Conservation (phyloP, 257 asterid species). For the Solanum virginianum region DNA sequence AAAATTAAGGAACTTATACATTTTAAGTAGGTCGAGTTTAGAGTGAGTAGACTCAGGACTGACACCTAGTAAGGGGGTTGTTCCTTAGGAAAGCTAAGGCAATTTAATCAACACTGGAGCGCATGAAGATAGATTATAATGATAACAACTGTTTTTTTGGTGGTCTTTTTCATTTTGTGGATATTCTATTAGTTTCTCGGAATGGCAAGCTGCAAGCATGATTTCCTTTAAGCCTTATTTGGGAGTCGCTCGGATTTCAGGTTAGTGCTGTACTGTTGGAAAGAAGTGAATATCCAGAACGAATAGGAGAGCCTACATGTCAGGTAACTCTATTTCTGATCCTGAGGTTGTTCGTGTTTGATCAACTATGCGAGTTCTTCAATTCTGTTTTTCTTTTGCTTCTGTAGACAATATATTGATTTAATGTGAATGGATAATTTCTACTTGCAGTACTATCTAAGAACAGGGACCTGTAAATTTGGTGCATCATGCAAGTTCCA, state of each 20-base stretch:
- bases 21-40: not conserved
- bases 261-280: slow-evolving; percentile 29
- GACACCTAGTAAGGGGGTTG: not conserved
- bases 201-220: not conserved
- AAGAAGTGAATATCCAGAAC: slow-evolving; percentile 60
- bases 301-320: slow-evolving; percentile 70
- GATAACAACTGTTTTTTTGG: not conserved
- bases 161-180: not conserved
- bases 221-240: not conserved
- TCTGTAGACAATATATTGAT: not conserved
- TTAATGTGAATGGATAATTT: slow-evolving; percentile 1
- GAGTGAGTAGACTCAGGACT: not conserved
- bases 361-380: not conserved
- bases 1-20: not conserved
- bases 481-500: slow-evolving; percentile 75
- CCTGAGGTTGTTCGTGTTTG: not conserved
- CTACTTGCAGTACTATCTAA: slow-evolving; percentile 53
- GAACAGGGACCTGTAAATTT: slow-evolving; percentile 80
- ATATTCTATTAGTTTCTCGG: not conserved
- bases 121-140: not conserved
- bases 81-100: not conserved
- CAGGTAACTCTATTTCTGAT: slow-evolving; percentile 37
- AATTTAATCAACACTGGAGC: not conserved
- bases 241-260: not conserved
- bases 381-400: not conserved